Evolutionary conservation across 2,329 filamentous ascomycete species (phyloP).

Genomic region (Pseudogymnoascus sp.): DNA sequence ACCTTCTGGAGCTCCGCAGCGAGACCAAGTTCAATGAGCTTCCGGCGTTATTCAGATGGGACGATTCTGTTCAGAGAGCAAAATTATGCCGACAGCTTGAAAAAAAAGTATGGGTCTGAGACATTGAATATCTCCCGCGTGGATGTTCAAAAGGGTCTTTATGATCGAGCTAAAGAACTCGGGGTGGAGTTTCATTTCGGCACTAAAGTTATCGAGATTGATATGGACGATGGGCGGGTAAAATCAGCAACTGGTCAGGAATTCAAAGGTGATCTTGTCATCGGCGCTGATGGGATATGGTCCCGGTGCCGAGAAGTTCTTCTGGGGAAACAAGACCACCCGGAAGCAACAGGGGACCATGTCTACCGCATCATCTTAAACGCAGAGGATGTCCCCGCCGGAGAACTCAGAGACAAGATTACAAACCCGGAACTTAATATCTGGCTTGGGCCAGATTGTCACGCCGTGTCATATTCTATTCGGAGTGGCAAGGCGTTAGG

Average conservation of each 20-base stretch:
- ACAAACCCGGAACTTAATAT: constrained; percentile 48
- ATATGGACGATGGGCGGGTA: constrained; percentile 3
- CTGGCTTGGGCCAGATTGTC: constrained; percentile 57
- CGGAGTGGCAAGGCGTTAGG: constrained; percentile 56
- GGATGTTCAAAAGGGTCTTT: constrained; percentile 16
- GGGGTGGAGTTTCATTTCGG: constrained; percentile 10
- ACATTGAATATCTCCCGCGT: constrained; percentile 15
- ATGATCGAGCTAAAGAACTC: constrained; percentile 11
- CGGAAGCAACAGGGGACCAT: constrained; percentile 39
- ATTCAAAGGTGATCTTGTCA: constrained; percentile 15
- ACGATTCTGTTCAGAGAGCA: background rate
- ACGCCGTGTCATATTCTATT: constrained; percentile 58
- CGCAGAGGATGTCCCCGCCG: constrained; percentile 41
- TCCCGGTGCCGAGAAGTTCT: constrained; percentile 14
- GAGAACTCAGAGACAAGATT: constrained; percentile 48
- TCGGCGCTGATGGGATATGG: constrained; percentile 18
- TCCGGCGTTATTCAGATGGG: background rate
- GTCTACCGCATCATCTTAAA: constrained; percentile 57
- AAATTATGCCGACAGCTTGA: background rate
- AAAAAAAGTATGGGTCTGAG: background rate
- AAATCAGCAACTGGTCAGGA: constrained; percentile 5
- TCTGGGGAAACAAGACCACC: background rate
- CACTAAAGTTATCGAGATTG: background rate
- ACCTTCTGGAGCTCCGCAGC: background rate
- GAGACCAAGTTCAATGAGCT: background rate